Conservation (phyloP, 495 filamentous ascomycete species). For the Massariosphaeria phaeospora region DNA sequence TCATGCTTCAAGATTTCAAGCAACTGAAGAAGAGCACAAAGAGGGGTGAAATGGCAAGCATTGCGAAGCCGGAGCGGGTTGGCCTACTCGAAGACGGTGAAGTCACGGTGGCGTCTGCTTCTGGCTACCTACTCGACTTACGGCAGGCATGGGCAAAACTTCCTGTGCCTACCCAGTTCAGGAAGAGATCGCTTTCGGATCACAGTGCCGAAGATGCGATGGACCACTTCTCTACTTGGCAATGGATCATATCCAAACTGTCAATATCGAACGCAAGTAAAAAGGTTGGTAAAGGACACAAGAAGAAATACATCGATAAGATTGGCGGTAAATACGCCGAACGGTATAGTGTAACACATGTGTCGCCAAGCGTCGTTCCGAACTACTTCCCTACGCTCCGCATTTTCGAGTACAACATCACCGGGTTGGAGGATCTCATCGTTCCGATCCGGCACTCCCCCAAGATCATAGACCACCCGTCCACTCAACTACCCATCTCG, state of each 20-base stretch:
- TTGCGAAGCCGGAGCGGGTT: background rate
- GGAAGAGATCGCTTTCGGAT: conserved; percentile 13
- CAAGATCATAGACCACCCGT: background rate
- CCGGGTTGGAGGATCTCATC: conserved; percentile 57
- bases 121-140: conserved; percentile 75
- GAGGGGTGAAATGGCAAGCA: conserved; percentile 42
- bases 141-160: conserved; percentile 71
- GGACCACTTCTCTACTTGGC: conserved; percentile 27
- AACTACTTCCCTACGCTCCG: conserved; percentile 88
- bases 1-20: conserved; percentile 82
- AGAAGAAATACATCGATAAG: conserved; percentile 51
- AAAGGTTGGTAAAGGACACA: conserved; percentile 37
- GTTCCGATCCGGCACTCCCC: background rate
- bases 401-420: conserved; percentile 89
- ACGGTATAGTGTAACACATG: conserved; percentile 72
- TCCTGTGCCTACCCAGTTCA: conserved; percentile 49
- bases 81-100: conserved; percentile 36
- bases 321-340: conserved; percentile 79
- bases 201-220: conserved; percentile 41
- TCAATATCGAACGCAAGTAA: conserved; percentile 42
- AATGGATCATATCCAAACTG: conserved; percentile 10
- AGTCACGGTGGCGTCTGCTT: conserved; percentile 57
- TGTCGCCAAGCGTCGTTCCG: conserved; percentile 81
- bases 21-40: conserved; percentile 59
- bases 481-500: background rate